Evolutionary conservation across 768 basidiomycete genomes (phyloP), one percentile per base, ranked within the genome.

Genomic region (Podaxis mareebaensis): DNA sequence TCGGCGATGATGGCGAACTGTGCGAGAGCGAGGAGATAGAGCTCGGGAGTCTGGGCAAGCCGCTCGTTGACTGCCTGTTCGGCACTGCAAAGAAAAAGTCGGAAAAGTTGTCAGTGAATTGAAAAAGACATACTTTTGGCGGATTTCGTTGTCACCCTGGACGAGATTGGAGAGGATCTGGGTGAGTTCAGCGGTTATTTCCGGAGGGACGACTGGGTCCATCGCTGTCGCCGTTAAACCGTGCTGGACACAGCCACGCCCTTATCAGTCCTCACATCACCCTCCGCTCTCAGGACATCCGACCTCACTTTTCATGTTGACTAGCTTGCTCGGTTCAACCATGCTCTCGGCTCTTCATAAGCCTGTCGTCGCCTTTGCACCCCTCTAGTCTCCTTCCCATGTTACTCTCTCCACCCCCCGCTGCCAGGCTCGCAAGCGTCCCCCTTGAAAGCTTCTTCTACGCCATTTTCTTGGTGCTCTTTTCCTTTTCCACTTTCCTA

Each of bases 161-260:
- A 93, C 89, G 20, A 93, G 85, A 74, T 94, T 93, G 11, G 90
- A 89, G 46, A 94, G 85, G 64, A 93, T 91, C 75, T 93, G 92
- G 0, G 89, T 92, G 67, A 93, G 82, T 69, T 93, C 90, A 12
- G 79, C 76, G 6, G 88, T 87, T 51, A 92, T 90, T 73, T 92
- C 88, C 61, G 86, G 82, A 0, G 89, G 83, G 3, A 83, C 82
- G n/a, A 83, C 79, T 15, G 77, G 65, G 53, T 82, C 82, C 82
- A 83, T 82, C 33, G 54, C 49, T 12, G 59, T 60, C 48, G n/a
- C 44, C 39, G 42, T 39, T 8, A 48, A 60, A 40, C 30, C 28
- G 15, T 30, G 15, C 58, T 17, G n/a, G 5, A 36, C 58, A 60
- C 58, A 60, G 58, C 58, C 58, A 60, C 58, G 3, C 20, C 48